phyloP scores from a whole-genome alignment of 2,329 filamentous ascomycete species.

The Xylariaceae sp. region DNA sequence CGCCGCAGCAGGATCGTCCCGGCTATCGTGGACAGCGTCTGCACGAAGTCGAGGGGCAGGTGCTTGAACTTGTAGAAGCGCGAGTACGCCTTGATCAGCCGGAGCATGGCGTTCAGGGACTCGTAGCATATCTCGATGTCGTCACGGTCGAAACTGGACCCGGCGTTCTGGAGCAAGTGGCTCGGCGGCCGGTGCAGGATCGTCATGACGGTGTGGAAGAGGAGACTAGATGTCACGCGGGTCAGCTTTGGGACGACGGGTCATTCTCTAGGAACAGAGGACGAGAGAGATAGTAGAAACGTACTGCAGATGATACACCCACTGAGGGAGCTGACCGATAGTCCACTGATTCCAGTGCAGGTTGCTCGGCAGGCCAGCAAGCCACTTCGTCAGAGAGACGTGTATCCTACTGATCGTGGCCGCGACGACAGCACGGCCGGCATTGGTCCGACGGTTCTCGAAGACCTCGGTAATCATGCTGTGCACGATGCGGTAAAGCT shows the following conservation, averaged over 20 bases:
- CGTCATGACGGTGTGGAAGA: slow-evolving; percentile 47
- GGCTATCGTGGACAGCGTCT: slow-evolving; percentile 43
- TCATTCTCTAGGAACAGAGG: neutral
- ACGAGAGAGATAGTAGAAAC: slow-evolving; percentile 8
- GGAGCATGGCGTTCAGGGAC: slow-evolving; percentile 40
- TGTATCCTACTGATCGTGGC: slow-evolving; percentile 42
- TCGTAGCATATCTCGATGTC: slow-evolving; percentile 47
- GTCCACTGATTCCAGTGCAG: slow-evolving; percentile 49
- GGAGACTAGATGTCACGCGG: slow-evolving; percentile 30
- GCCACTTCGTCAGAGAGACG: slow-evolving; percentile 42
- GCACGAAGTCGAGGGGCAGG: slow-evolving; percentile 43
- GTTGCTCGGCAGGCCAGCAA: slow-evolving; percentile 39
- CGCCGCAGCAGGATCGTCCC: slow-evolving; percentile 43
- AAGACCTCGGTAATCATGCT: slow-evolving; percentile 46
- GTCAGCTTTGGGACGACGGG: slow-evolving; percentile 9
- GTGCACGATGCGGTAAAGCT: slow-evolving; percentile 45
- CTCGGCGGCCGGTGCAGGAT: slow-evolving; percentile 45
- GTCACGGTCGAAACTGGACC: slow-evolving; percentile 31
- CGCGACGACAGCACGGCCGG: slow-evolving; percentile 37
- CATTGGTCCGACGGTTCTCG: slow-evolving; percentile 40
- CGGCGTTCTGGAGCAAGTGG: slow-evolving; percentile 37
- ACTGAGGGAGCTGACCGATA: slow-evolving; percentile 39
- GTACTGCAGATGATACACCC: slow-evolving; percentile 42
- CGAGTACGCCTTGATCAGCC: slow-evolving; percentile 39
- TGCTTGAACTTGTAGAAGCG: slow-evolving; percentile 39